A percentile compares a stretch with the other conserved stretches of the same genome.
These are phyloP conservation scores for Pyrus pyrifolia DNA, from an alignment of 306 rosid species.

Conservation along the genomic window DNA sequence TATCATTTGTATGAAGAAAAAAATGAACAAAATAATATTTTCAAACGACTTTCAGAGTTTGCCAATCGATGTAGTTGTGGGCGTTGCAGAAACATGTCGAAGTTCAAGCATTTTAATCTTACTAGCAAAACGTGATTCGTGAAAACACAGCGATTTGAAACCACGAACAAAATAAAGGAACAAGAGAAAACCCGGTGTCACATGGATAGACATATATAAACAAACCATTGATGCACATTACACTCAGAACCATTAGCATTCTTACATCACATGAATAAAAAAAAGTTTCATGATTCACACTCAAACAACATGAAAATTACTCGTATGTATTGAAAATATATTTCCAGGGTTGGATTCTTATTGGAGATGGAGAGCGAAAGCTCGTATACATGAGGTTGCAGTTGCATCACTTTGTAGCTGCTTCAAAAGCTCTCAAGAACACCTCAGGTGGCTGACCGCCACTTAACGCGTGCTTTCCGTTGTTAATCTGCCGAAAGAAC, in stretches of 20 bases:
- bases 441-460: conserved; percentile 77
- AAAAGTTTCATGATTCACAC: background rate
- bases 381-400: background rate
- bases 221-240: background rate
- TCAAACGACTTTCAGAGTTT: no score
- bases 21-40: no score
- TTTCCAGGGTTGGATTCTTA: background rate
- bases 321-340: background rate
- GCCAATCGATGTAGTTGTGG: background rate
- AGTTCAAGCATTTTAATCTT: background rate
- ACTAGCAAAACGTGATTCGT: background rate
- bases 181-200: background rate
- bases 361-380: background rate
- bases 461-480: conserved; percentile 51
- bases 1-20: no score
- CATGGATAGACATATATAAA: background rate
- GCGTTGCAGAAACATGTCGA: background rate
- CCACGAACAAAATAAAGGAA: background rate
- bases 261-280: no score
- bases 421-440: conserved; percentile 67
- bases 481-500: conserved; percentile 56
- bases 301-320: background rate
- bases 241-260: background rate
- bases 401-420: conserved; percentile 30
- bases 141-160: background rate